phyloP scores from a whole-genome alignment of 2,329 filamentous ascomycete species.

The Pseudohalonectria lignicola region DNA sequence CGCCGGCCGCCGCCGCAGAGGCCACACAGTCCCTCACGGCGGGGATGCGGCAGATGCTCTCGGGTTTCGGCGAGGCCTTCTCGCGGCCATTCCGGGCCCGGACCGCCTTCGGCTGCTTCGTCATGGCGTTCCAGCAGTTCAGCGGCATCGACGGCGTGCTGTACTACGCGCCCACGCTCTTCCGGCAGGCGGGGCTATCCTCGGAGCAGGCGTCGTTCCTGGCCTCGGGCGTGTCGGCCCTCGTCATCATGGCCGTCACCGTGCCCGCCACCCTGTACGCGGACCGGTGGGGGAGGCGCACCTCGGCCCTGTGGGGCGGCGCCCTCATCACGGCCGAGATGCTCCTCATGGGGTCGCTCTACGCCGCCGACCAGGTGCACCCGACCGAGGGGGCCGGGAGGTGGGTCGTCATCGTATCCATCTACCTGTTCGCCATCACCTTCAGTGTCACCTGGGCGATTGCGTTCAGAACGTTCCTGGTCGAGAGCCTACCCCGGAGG shows the following conservation, averaged over 20 bases:
- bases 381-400: slow-evolving; percentile 23
- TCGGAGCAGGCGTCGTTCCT: slow-evolving; percentile 41
- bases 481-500: slow-evolving; percentile 43
- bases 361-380: slow-evolving; percentile 29
- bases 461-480: slow-evolving; percentile 37
- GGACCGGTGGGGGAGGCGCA: slow-evolving; percentile 44
- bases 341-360: slow-evolving; percentile 40
- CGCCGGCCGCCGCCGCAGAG: too few relatives aligned
- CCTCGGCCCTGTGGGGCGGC: slow-evolving; percentile 40
- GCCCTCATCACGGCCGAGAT: slow-evolving; percentile 36
- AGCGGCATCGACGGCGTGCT: slow-evolving; percentile 51
- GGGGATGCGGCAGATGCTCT: slow-evolving; percentile 15
- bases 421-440: slow-evolving; percentile 35
- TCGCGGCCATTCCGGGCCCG: slow-evolving; percentile 26
- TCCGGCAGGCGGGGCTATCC: slow-evolving; percentile 45
- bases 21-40: slow-evolving; percentile 13
- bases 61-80: slow-evolving; percentile 21
- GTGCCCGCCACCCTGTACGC: slow-evolving; percentile 43
- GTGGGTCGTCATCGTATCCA: slow-evolving; percentile 39
- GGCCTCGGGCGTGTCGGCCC: slow-evolving; percentile 46
- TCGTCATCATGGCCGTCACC: slow-evolving; percentile 42
- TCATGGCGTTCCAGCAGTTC: slow-evolving; percentile 49
- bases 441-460: slow-evolving; percentile 41
- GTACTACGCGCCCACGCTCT: slow-evolving; percentile 50
- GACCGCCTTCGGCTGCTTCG: slow-evolving; percentile 41